These are phyloP conservation scores for Alternaria infectoria DNA, from an alignment of 2,329 filamentous ascomycete species.

Conservation along the genomic window DNA sequence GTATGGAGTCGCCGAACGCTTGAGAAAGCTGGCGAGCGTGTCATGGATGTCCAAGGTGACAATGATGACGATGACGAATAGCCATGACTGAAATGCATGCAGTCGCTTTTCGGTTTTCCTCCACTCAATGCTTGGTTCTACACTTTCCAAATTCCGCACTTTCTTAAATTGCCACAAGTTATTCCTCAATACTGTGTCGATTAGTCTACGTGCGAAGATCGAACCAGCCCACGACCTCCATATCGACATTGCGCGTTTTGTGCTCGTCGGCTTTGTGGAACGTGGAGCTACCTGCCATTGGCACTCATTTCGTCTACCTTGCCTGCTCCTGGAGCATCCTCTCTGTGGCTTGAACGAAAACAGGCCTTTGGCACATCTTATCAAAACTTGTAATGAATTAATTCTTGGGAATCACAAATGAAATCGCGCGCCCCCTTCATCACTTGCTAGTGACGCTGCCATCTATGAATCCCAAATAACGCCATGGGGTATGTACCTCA, in stretches of 20 bases:
- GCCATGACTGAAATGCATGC: conserved; percentile 9
- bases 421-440: not conserved
- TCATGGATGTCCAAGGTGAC: conserved; percentile 78
- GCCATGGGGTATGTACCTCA: conserved; percentile 2
- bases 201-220: conserved; percentile 95
- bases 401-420: not conserved
- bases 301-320: conserved; percentile 27
- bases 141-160: conserved; percentile 65
- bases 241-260: conserved; percentile 43
- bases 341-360: conserved; percentile 30
- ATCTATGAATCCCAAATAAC: not conserved
- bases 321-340: conserved; percentile 30
- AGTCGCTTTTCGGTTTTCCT: not conserved
- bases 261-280: conserved; percentile 35
- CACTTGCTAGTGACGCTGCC: not conserved
- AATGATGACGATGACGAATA: conserved; percentile 59
- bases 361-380: conserved; percentile 33
- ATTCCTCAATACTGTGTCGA: conserved; percentile 79
- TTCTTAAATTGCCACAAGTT: conserved; percentile 93
- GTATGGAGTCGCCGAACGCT: conserved; percentile 75
- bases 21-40: conserved; percentile 76
- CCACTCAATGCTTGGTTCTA: not conserved
- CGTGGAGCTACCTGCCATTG: conserved; percentile 35
- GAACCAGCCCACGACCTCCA: conserved; percentile 43
- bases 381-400: not conserved